phyloP scores from a whole-genome alignment of 176 grass and related monocot genomes.

The Phoenix dactylifera region DNA sequence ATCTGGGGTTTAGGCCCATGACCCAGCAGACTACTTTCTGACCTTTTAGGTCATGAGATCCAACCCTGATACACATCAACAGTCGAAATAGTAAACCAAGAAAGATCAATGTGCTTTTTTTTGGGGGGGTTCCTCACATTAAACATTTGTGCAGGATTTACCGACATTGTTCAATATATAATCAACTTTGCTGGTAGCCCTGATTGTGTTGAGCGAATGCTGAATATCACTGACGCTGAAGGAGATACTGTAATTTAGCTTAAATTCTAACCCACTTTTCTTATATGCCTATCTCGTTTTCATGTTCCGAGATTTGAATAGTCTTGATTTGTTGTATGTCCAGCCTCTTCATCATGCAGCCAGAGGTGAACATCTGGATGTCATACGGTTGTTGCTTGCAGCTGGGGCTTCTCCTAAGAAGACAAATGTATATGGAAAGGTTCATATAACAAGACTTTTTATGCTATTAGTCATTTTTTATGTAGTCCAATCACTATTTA shows the following conservation, averaged over 20 bases:
- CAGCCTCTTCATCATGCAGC: slow-evolving; percentile 96
- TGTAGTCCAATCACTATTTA: no score
- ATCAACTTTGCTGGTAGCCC: slow-evolving; percentile 47
- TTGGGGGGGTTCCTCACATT: no score
- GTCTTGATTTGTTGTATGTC: slow-evolving; percentile 1
- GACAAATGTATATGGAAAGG: slow-evolving; percentile 60
- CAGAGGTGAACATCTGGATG: slow-evolving; percentile 78
- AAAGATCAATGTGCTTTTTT: no score
- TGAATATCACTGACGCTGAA: slow-evolving; percentile 66
- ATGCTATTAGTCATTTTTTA: neutral
- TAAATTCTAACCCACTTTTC: neutral
- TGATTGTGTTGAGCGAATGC: slow-evolving; percentile 36
- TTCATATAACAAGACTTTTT: neutral
- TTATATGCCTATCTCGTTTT: no score
- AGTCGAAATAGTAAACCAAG: neutral
- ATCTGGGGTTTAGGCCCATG: neutral
- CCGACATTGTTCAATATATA: slow-evolving; percentile 63
- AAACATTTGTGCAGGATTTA: slow-evolving; percentile 38
- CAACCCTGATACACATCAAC: neutral
- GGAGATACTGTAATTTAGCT: slow-evolving; percentile 66
- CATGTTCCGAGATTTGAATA: no score
- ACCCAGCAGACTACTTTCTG: neutral
- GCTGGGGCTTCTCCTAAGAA: slow-evolving; percentile 69
- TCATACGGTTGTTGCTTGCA: slow-evolving; percentile 59
- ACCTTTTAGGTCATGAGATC: slow-evolving; percentile 6